Evolutionary conservation across 495 filamentous ascomycete species (phyloP), one percentile per base, ranked within the genome.

Genomic region (Trichoderma erinaceum): DNA sequence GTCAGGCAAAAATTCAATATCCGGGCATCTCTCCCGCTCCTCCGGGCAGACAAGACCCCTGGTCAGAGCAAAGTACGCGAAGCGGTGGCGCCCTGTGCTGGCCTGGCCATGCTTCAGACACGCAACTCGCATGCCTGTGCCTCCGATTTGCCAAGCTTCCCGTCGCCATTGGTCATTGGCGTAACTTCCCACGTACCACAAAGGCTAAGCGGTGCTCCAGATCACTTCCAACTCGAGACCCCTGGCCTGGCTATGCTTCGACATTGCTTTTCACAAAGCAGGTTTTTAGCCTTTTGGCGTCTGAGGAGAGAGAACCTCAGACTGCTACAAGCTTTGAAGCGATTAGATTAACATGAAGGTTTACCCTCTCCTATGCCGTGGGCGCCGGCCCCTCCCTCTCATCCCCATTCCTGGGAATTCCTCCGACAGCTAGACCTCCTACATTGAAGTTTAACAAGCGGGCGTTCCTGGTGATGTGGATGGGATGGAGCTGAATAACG

Each of bases 361-460:
- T 38, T 38, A 0, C 35, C 35, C 35, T 38, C 35, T 38, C 35
- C 35, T 7, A 7, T 38, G 35, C 35, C 35, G 35, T 38, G 8
- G 35, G 35, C 35, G 35, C 35, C 35, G 35, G 35, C 35, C 35
- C 8, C 35, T 38, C 5, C 8, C 35, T 38, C 5, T 38, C 35
- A 38, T 38, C 35, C 35, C 4, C 8, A 38, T 38, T 38, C 35
- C 8, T 6, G 35, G 35, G 35, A 10, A 38, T 38, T 3, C 5
- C 4, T 10, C 35, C 35, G 35, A 38, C 35, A 38, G 35, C 35
- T 52, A 52, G 48, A 52, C 48, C 48, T 52, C 48, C 18, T n/a
- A n/a, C n/a, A n/a, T 18, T n/a, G n/a, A 52, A 52, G 48, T 52
- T 23, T 52, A 52, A 52, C 48, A n/a, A 23, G 48, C 48, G 48